phyloP scores from a whole-genome alignment of 805 yeast species.

The Saccharomycopsis olivae region DNA sequence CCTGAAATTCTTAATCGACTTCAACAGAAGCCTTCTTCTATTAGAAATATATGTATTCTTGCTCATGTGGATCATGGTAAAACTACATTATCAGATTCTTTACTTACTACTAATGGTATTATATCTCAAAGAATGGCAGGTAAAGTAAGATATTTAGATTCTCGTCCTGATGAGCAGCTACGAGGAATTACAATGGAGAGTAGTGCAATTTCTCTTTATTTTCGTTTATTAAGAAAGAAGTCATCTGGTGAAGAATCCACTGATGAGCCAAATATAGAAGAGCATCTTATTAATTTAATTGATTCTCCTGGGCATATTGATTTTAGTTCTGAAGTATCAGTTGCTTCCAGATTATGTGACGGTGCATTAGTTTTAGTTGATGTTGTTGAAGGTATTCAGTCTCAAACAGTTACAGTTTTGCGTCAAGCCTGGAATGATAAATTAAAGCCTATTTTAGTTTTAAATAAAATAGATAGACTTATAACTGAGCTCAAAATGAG shows the following conservation, averaged over 20 bases:
- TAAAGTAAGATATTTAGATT: constrained; percentile 82
- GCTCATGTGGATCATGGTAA: constrained; percentile 99
- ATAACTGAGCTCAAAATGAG: constrained; percentile 72
- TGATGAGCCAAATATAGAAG: constrained; percentile 39
- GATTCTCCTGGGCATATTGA: constrained; percentile 99
- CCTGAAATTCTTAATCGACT: constrained; percentile 34
- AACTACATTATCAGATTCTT: constrained; percentile 86
- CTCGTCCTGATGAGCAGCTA: constrained; percentile 90
- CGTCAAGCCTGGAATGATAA: constrained; percentile 95
- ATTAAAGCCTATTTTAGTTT: constrained; percentile 74
- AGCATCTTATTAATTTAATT: constrained; percentile 79
- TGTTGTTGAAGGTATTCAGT: constrained; percentile 96
- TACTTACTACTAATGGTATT: constrained; percentile 91
- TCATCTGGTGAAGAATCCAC: constrained; percentile 36
- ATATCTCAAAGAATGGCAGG: constrained; percentile 94
- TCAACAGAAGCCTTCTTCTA: constrained; percentile 57
- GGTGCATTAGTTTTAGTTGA: constrained; percentile 94
- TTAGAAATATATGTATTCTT: constrained; percentile 85
- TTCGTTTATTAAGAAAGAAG: constrained; percentile 48
- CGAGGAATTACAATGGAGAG: constrained; percentile 98
- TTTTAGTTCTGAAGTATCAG: constrained; percentile 90
- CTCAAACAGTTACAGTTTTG: constrained; percentile 90
- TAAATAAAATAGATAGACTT: constrained; percentile 86
- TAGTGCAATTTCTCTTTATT: constrained; percentile 88
- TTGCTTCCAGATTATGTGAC: constrained; percentile 92